phyloP scores from a whole-genome alignment of 2,329 filamentous ascomycete genomes.

The Xylariaceae sp. region DNA sequence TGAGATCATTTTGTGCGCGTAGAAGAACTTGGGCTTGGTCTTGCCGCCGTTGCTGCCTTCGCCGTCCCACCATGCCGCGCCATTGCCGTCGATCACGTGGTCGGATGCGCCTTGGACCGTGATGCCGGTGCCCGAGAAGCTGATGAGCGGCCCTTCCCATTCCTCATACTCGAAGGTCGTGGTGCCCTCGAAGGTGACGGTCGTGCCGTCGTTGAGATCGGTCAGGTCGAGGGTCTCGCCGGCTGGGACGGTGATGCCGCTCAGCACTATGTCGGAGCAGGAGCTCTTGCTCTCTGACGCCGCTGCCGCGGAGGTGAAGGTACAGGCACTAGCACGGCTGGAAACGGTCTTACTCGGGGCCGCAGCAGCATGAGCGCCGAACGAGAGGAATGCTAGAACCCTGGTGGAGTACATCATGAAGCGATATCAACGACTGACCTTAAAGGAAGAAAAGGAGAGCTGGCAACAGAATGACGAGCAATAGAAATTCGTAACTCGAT shows the following conservation, averaged over 20 bases:
- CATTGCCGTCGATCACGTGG: constrained; percentile 51
- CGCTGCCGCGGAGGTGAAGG: constrained; percentile 16
- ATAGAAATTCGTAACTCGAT: too few species aligned
- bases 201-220: constrained; percentile 44
- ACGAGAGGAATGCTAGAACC: too few species aligned
- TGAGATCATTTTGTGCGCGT: constrained; percentile 42
- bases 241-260: constrained; percentile 51
- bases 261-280: constrained; percentile 51
- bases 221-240: constrained; percentile 57
- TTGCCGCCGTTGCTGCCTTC: constrained; percentile 56
- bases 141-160: constrained; percentile 61
- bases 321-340: too few species aligned
- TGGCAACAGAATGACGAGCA: too few species aligned
- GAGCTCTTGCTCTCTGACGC: constrained; percentile 44
- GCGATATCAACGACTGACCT: too few species aligned
- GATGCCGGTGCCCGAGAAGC: constrained; percentile 53
- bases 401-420: too few species aligned
- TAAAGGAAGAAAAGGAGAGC: too few species aligned
- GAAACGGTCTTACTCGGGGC: too few species aligned
- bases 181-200: constrained; percentile 56
- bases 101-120: constrained; percentile 49
- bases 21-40: constrained; percentile 62
- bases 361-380: too few species aligned
- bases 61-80: constrained; percentile 57
- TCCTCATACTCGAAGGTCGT: constrained; percentile 65